Evolutionary conservation across 106 monocot genomes (phyloP).

Genomic region (Dactylorhiza incarnata): DNA sequence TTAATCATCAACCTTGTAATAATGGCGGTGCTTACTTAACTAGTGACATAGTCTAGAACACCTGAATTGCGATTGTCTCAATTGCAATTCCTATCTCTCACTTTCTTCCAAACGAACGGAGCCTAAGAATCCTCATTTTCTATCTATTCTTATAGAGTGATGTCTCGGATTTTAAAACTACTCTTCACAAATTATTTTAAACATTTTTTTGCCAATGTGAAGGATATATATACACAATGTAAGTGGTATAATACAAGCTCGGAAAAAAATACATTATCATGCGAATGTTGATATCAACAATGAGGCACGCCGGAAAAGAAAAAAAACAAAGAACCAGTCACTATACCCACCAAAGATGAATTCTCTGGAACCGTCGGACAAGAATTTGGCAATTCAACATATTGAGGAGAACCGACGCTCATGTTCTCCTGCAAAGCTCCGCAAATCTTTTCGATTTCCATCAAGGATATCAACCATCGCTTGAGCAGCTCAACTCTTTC

Average conservation of each 20-base stretch:
- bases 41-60: no score
- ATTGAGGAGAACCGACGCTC: not conserved
- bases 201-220: no score
- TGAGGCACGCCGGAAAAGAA: not conserved
- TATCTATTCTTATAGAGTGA: no score
- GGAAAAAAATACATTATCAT: not conserved
- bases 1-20: no score
- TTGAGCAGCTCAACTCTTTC: conserved; percentile 46
- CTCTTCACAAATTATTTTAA: no score
- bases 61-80: no score
- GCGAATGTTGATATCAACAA: not conserved
- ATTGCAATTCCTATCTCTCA: no score
- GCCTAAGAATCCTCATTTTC: no score
- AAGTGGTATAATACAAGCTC: not conserved
- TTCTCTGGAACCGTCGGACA: not conserved
- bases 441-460: conserved; percentile 7
- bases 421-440: not conserved
- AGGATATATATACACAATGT: no score
- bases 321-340: not conserved
- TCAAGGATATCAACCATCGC: conserved; percentile 44
- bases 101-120: no score
- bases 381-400: not conserved
- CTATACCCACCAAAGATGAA: not conserved
- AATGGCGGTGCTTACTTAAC: no score
- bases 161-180: no score